These are phyloP conservation scores for Lactarius vividus DNA, from an alignment of 768 basidiomycete genomes.

Conservation along the genomic window DNA sequence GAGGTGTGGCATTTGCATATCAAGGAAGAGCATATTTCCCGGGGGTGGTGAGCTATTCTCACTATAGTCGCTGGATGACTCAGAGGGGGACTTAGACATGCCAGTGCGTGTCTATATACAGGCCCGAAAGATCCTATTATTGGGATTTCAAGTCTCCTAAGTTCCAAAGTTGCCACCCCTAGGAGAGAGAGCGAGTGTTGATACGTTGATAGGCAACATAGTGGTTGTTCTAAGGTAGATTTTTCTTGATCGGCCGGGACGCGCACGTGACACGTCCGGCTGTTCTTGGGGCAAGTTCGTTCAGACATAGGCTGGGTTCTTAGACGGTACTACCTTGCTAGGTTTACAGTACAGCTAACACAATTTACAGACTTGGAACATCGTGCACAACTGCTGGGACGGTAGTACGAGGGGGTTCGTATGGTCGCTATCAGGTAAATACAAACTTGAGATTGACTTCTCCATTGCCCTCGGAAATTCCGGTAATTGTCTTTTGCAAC, in stretches of 20 bases:
- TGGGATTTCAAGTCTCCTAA: neutral
- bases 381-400: neutral
- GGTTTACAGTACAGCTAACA: neutral
- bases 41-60: neutral
- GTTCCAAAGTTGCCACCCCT: neutral
- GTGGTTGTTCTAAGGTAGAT: neutral
- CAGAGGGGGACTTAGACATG: neutral
- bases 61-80: neutral
- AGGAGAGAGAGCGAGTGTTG: neutral
- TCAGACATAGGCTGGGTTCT: too few relatives aligned
- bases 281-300: too few relatives aligned
- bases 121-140: neutral
- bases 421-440: neutral
- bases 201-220: neutral
- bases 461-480: neutral
- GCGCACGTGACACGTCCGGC: neutral
- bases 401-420: too few relatives aligned
- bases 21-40: neutral
- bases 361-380: constrained; percentile 6
- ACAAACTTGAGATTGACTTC: constrained; percentile 3
- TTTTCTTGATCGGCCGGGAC: too few relatives aligned
- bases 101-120: neutral
- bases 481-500: neutral
- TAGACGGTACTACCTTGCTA: neutral
- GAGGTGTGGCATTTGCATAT: neutral